These are phyloP conservation scores for Craterostigma plantagineum DNA, from an alignment of 257 asterid species.

Conservation along the genomic window DNA sequence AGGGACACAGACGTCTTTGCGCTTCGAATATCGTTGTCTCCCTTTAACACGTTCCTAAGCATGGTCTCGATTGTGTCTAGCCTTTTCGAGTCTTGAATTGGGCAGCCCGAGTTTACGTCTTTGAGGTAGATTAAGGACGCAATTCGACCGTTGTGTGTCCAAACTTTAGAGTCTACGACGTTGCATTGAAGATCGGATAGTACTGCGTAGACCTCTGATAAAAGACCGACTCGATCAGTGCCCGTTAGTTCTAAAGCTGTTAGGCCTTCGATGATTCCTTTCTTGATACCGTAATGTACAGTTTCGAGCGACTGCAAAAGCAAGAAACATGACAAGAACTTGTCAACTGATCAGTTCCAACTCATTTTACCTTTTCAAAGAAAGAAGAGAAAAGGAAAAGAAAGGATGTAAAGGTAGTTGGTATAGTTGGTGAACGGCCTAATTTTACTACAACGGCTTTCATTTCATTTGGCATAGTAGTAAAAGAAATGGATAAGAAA, in stretches of 20 bases:
- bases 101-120: slow-evolving; percentile 54
- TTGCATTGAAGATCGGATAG: slow-evolving; percentile 45
- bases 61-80: slow-evolving; percentile 38
- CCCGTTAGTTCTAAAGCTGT: slow-evolving; percentile 83
- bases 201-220: slow-evolving; percentile 89
- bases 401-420: too few species aligned
- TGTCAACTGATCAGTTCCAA: too few species aligned
- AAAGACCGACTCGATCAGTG: slow-evolving; percentile 66
- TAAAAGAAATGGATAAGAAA: not conserved
- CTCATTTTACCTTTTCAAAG: too few species aligned
- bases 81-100: slow-evolving; percentile 47
- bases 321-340: too few species aligned
- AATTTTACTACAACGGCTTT: too few species aligned
- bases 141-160: slow-evolving; percentile 91
- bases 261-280: slow-evolving; percentile 49
- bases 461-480: too few species aligned
- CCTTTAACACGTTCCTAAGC: slow-evolving; percentile 70
- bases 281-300: slow-evolving; percentile 45
- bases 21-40: slow-evolving; percentile 68
- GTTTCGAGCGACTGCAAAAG: slow-evolving; percentile 60
- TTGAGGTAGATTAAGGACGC: slow-evolving; percentile 61
- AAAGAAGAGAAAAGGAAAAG: not conserved
- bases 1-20: slow-evolving; percentile 58
- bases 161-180: slow-evolving; percentile 70
- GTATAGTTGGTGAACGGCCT: too few species aligned